Conservation (phyloP, 176 grass and related monocot genomes). For the Coix lacrymajobi region DNA sequence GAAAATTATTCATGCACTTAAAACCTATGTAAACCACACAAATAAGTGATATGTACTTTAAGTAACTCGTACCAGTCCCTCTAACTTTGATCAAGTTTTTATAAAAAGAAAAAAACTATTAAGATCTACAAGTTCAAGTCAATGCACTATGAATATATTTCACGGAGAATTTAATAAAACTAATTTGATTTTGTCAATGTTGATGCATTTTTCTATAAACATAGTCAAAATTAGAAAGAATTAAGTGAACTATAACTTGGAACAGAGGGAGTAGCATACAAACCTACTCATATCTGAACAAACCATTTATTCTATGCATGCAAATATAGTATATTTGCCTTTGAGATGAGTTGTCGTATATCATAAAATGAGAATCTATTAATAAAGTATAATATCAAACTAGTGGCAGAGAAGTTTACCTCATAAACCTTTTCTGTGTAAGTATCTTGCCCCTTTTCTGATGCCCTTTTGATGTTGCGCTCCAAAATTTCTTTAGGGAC, state of each 20-base stretch:
- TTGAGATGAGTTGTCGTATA: background rate
- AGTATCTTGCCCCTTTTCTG: conserved; percentile 94
- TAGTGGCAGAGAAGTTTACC: conserved; percentile 29
- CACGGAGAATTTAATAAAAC: background rate
- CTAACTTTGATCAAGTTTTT: background rate
- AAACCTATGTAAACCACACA: background rate
- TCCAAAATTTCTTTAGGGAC: conserved; percentile 90
- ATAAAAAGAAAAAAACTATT: background rate
- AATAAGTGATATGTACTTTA: background rate
- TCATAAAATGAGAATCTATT: background rate
- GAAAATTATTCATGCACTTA: conserved; percentile 24
- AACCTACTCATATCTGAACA: background rate
- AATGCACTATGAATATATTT: background rate
- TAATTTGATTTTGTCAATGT: background rate
- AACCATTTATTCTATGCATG: background rate
- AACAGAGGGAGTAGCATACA: background rate
- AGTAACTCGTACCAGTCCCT: background rate
- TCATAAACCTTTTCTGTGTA: conserved; percentile 95
- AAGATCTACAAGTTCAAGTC: background rate
- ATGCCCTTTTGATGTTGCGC: conserved; percentile 93
- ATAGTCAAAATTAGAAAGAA: background rate
- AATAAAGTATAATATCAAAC: conserved; percentile 2
- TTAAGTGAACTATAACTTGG: background rate
- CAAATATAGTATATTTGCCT: background rate
- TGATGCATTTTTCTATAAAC: background rate